Evolutionary conservation across 2,329 filamentous ascomycete species (phyloP), one percentile per base, ranked within the genome.

Genomic region (Pleoardoris graminearum): DNA sequence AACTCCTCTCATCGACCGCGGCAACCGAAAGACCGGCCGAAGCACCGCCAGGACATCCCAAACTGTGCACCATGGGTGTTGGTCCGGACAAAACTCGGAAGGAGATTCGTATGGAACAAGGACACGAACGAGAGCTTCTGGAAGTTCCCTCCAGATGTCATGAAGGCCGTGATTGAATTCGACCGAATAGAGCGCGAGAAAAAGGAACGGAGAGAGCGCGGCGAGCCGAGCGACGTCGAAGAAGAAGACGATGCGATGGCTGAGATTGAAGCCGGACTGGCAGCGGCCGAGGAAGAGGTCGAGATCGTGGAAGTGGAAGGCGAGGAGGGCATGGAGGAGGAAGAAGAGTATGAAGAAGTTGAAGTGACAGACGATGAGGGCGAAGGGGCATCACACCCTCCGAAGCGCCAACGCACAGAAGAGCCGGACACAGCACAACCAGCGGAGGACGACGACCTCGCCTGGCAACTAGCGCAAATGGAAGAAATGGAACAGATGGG

Each of bases 371-470:
- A 87, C 50, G 75, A 77, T 11, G 79, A 80, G 54, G 73, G 69
- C 1, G 76, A 76, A 50, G 78, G 79, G 2, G 48, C 81, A 38
- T 79, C 75, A 11, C 80, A 83, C 53, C 70, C 73, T 60, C 75
- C 69, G 51, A 84, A 78, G 74, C 80, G 72, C 50, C 76, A 69
- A 67, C 80, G 71, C 66, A 85, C 61, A 66, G 77, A 65, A 64
- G 76, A 54, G 65, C 77, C 30, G 32, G 53, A 53, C 58, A 78
- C 43, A 63, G 75, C 81, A 11, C 74, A 76, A 39, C 76, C 79
- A 0, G 76, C 94, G 7, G 93, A 97, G 65, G 94, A 97, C 71
- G 93, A 92, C 48, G 94, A 99, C 67, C 95, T 99, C 63, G 92
- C 90, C 30, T 92, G 87, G 68, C 94, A 99, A 68, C 80, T 99